A percentile compares a stretch with the other conserved stretches of the same genome.
These are phyloP conservation scores for Warburgia ugandensis DNA, from an alignment of 164 flowering plant genomes.

Conservation along the genomic window DNA sequence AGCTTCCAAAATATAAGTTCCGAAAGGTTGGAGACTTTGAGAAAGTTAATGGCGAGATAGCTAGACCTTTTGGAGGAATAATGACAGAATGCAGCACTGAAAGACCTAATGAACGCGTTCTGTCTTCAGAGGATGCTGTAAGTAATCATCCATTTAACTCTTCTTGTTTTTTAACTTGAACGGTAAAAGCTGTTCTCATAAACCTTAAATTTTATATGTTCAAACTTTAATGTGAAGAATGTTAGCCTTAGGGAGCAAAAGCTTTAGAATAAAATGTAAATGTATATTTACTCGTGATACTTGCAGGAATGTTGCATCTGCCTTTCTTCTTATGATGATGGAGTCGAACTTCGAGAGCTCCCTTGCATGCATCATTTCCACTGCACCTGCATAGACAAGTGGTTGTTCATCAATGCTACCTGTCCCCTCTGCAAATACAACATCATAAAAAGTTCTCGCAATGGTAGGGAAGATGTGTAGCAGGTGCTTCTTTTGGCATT, in stretches of 20 bases:
- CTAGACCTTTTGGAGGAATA: slow-evolving; percentile 46
- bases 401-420: slow-evolving; percentile 73
- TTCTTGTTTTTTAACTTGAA: background rate
- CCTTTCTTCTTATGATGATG: slow-evolving; percentile 64
- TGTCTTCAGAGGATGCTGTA: slow-evolving; percentile 63
- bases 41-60: slow-evolving; percentile 39
- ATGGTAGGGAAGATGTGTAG: slow-evolving; percentile 17
- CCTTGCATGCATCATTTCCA: slow-evolving; percentile 78
- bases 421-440: slow-evolving; percentile 80
- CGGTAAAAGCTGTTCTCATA: no score
- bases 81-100: slow-evolving; percentile 54
- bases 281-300: background rate
- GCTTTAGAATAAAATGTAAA: background rate
- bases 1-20: slow-evolving; percentile 54
- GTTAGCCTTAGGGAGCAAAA: background rate
- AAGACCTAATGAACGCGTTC: slow-evolving; percentile 34
- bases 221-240: background rate
- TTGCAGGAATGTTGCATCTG: slow-evolving; percentile 81
- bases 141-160: slow-evolving; percentile 10
- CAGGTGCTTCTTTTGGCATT: background rate
- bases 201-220: no score
- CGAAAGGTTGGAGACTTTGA: slow-evolving; percentile 28
- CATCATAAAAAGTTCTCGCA: slow-evolving; percentile 23
- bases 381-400: slow-evolving; percentile 70
- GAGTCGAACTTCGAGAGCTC: slow-evolving; percentile 67